A percentile compares a stretch with the other conserved stretches of the same genome.
Evolutionary conservation across 768 basidiomycete genomes (phyloP).

Genomic region (Mycena floridula): DNA sequence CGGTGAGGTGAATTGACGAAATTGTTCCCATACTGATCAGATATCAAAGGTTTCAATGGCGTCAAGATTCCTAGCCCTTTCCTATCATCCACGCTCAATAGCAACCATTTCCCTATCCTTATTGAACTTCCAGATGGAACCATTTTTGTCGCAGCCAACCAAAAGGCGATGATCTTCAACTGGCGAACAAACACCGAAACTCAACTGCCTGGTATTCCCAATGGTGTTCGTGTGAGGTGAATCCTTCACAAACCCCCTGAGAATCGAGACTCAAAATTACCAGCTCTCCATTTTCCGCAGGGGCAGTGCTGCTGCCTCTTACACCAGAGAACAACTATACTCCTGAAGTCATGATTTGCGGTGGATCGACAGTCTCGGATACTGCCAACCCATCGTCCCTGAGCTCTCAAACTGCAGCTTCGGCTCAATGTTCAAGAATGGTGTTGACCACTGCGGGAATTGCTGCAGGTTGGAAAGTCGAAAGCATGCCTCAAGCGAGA

Average conservation of each 20-base stretch:
- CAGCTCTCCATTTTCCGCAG: conserved; percentile 79
- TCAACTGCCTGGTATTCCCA: conserved; percentile 62
- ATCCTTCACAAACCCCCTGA: neutral
- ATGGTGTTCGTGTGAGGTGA: conserved; percentile 40
- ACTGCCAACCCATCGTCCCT: conserved; percentile 50
- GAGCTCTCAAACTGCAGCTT: conserved; percentile 68
- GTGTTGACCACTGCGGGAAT: conserved; percentile 61
- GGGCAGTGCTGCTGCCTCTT: conserved; percentile 68
- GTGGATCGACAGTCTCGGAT: conserved; percentile 67
- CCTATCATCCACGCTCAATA: conserved; percentile 64
- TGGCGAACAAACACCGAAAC: conserved; percentile 60
- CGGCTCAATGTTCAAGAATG: conserved; percentile 68
- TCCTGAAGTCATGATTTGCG: conserved; percentile 71
- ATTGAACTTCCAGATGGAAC: conserved; percentile 65
- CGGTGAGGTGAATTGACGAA: conserved; percentile 17
- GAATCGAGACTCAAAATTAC: conserved; percentile 43
- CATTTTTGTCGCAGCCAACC: conserved; percentile 74
- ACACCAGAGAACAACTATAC: conserved; percentile 54
- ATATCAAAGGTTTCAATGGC: conserved; percentile 44
- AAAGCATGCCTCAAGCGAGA: conserved; percentile 68
- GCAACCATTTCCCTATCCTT: conserved; percentile 79
- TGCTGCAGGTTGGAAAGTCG: conserved; percentile 63
- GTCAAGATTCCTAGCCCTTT: conserved; percentile 59
- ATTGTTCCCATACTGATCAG: neutral
- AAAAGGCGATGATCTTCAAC: conserved; percentile 74